Conservation (phyloP, 1,284 basidiomycete genomes). For the Rhodotorula sp. region DNA sequence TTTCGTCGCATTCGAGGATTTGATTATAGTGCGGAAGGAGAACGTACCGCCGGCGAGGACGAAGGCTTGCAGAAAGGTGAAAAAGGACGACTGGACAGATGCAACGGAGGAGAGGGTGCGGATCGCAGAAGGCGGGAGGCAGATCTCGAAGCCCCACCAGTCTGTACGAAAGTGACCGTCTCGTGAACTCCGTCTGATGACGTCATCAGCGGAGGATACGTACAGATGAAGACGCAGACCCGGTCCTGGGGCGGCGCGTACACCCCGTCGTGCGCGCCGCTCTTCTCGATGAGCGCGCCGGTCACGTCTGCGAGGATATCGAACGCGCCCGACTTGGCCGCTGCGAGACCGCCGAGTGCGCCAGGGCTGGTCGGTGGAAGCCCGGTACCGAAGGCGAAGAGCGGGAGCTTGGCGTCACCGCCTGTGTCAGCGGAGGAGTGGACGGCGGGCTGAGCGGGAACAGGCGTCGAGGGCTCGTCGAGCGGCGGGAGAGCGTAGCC, state of each 20-base stretch:
- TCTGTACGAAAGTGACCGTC: neutral
- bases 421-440: neutral
- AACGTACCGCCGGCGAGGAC: conserved; percentile 35
- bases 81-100: conserved; percentile 35
- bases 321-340: conserved; percentile 33
- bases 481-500: conserved; percentile 3
- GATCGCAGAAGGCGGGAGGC: conserved; percentile 39
- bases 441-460: neutral
- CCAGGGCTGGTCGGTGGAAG: conserved; percentile 10
- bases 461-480: neutral
- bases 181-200: neutral
- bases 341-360: conserved; percentile 17
- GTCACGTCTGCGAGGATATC: conserved; percentile 33
- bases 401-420: neutral
- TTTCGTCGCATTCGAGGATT: too few relatives aligned
- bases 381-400: neutral
- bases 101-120: conserved; percentile 23
- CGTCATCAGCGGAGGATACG: neutral
- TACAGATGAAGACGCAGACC: conserved; percentile 35
- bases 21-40: neutral
- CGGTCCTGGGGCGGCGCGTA: conserved; percentile 24
- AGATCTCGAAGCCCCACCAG: conserved; percentile 47
- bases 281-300: conserved; percentile 26
- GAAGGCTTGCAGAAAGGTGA: conserved; percentile 43
- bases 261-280: conserved; percentile 14